phyloP scores from a whole-genome alignment of 2,329 filamentous ascomycete genomes.

The Pseudovirgaria hyperparasitica region DNA sequence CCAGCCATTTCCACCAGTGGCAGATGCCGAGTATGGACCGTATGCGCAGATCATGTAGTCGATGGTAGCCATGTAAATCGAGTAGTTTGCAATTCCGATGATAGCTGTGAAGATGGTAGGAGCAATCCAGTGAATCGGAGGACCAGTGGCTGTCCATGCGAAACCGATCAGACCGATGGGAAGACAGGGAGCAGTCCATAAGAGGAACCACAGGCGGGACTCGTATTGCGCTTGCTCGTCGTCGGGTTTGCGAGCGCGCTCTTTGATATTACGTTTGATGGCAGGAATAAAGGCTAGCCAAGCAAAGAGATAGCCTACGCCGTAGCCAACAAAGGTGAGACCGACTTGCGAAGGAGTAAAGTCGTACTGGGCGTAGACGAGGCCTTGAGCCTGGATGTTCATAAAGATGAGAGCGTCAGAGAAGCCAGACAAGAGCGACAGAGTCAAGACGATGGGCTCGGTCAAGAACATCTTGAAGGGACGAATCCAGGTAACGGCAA shows the following conservation, averaged over 20 bases:
- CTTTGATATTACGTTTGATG: constrained; percentile 26
- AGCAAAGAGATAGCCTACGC: constrained; percentile 51
- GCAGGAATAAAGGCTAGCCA: constrained; percentile 48
- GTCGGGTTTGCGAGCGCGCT: constrained; percentile 16
- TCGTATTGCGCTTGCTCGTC: constrained; percentile 21
- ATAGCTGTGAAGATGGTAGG: constrained; percentile 52
- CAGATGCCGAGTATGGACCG: constrained; percentile 61
- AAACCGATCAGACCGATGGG: constrained; percentile 61
- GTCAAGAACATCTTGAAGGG: constrained; percentile 66
- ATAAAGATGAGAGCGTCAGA: constrained; percentile 69
- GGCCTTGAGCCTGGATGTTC: constrained; percentile 57
- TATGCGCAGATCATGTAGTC: constrained; percentile 71
- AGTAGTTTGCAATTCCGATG: constrained; percentile 59
- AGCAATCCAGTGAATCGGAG: constrained; percentile 54
- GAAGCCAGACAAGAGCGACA: constrained; percentile 63
- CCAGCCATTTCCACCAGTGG: constrained; percentile 68
- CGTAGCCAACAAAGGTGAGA: constrained; percentile 47
- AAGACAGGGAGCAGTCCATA: constrained; percentile 48
- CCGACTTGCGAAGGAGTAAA: constrained; percentile 47
- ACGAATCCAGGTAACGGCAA: constrained; percentile 41
- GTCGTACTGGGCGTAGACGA: constrained; percentile 56
- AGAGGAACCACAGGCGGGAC: constrained; percentile 52
- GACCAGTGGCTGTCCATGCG: constrained; percentile 55
- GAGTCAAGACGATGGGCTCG: constrained; percentile 59
- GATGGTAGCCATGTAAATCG: constrained; percentile 67